A percentile compares a stretch with the other conserved stretches of the same genome.
phyloP scores from a whole-genome alignment of 768 basidiomycete genomes.

The Suillus weaverae region DNA sequence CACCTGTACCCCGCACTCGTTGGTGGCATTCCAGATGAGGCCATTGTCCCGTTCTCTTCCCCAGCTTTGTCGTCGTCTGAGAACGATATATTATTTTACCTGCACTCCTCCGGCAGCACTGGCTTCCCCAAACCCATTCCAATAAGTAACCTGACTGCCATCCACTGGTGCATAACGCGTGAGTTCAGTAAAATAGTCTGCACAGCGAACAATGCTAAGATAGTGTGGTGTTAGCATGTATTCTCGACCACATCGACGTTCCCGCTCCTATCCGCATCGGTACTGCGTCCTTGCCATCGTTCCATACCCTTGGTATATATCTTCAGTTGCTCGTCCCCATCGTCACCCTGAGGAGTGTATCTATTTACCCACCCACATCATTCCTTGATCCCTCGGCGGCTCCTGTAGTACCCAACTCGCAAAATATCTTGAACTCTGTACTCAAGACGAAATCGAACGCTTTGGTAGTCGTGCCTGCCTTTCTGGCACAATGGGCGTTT shows the following conservation, averaged over 20 bases:
- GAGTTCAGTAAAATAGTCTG: constrained; percentile 14
- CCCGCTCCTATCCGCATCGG: constrained; percentile 20
- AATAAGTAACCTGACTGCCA: constrained; percentile 33
- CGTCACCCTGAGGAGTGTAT: constrained; percentile 13
- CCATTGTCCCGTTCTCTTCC: constrained; percentile 19
- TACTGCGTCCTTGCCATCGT: constrained; percentile 27
- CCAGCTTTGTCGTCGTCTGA: constrained; percentile 15
- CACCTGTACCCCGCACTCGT: constrained; percentile 43
- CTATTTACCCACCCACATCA: constrained; percentile 30
- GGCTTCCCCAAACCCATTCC: constrained; percentile 49
- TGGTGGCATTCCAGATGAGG: constrained; percentile 23
- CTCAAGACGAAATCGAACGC: constrained; percentile 27
- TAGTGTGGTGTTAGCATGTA: constrained; percentile 4
- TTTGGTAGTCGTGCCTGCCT: constrained; percentile 38
- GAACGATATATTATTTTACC: constrained; percentile 41
- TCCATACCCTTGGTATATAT: constrained; percentile 25
- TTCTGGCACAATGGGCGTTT: constrained; percentile 39
- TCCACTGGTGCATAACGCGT: constrained; percentile 39
- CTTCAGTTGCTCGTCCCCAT: constrained; percentile 22
- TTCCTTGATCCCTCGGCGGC: constrained; percentile 17
- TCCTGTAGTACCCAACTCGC: constrained; percentile 40
- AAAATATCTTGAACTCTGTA: constrained; percentile 39
- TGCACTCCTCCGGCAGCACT: constrained; percentile 53
- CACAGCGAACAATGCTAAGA: not conserved
- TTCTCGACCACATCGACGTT: constrained; percentile 4